Evolutionary conservation across 2,329 filamentous ascomycete genomes (phyloP).

Genomic region (Metarhizium rileyi): DNA sequence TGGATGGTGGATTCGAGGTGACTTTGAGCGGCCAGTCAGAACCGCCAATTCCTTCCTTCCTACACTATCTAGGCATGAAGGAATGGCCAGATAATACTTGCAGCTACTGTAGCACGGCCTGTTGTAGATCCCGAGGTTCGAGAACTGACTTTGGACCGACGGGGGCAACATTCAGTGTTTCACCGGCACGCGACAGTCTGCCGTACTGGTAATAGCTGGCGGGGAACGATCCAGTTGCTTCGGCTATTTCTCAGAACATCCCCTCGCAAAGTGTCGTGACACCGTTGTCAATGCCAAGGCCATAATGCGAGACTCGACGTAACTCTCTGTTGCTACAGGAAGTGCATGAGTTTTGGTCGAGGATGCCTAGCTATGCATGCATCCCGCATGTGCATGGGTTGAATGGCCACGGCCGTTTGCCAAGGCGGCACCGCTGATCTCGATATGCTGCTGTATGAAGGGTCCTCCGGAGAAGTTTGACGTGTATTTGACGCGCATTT

Average conservation of each 20-base stretch:
- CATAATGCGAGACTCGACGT: background rate
- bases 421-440: background rate
- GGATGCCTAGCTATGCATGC: no score
- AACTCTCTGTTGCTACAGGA: background rate
- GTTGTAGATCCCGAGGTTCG: background rate
- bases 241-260: background rate
- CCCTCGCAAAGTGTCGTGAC: background rate
- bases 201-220: background rate
- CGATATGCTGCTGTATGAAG: background rate
- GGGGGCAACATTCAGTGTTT: background rate
- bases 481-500: background rate
- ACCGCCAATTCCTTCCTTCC: background rate
- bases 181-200: constrained; percentile 3
- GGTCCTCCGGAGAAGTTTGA: background rate
- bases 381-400: background rate
- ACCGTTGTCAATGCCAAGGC: background rate
- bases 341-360: background rate
- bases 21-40: background rate
- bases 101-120: no score
- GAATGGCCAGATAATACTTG: no score
- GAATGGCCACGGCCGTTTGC: background rate
- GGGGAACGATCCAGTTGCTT: background rate
- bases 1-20: background rate
- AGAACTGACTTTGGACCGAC: background rate
- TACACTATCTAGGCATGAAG: no score